Conservation (phyloP, 1,139 yeast species). For the Pichia sp. region DNA sequence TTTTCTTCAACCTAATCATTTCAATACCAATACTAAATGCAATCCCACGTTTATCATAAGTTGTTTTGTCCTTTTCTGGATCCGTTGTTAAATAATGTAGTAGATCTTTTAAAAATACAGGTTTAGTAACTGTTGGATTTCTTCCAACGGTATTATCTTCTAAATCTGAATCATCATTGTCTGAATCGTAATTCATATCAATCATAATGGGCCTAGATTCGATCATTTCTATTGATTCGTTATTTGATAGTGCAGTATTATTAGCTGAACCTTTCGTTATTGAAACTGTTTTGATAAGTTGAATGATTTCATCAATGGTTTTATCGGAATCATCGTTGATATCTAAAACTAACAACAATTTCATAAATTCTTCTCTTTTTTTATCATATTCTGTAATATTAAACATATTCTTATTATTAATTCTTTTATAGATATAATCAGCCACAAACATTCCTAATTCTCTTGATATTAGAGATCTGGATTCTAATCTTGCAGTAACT, state of each 20-base stretch:
- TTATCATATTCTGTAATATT: constrained; percentile 17
- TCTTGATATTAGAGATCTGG: constrained; percentile 19
- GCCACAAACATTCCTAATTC: constrained; percentile 30
- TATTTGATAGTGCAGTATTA: too few relatives aligned
- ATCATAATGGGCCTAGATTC: constrained; percentile 8
- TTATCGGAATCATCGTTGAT: not conserved
- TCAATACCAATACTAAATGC: constrained; percentile 52
- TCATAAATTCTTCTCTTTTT: constrained; percentile 11
- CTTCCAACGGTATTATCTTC: constrained; percentile 39
- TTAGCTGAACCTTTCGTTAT: too few relatives aligned
- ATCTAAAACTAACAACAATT: not conserved
- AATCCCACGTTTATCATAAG: constrained; percentile 45
- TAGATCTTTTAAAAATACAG: constrained; percentile 60
- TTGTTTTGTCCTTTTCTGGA: constrained; percentile 34
- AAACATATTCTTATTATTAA: constrained; percentile 23
- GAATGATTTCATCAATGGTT: constrained; percentile 2
- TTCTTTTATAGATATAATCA: constrained; percentile 21
- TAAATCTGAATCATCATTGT: constrained; percentile 45
- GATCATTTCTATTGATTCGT: not conserved
- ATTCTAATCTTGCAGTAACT: constrained; percentile 27
- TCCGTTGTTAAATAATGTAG: constrained; percentile 46
- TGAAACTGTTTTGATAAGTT: not conserved
- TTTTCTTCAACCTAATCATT: constrained; percentile 48
- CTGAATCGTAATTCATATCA: constrained; percentile 24
- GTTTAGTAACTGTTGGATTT: constrained; percentile 38